Conservation (phyloP, 2,329 filamentous ascomycete genomes). For the Calonectria honghensis region DNA sequence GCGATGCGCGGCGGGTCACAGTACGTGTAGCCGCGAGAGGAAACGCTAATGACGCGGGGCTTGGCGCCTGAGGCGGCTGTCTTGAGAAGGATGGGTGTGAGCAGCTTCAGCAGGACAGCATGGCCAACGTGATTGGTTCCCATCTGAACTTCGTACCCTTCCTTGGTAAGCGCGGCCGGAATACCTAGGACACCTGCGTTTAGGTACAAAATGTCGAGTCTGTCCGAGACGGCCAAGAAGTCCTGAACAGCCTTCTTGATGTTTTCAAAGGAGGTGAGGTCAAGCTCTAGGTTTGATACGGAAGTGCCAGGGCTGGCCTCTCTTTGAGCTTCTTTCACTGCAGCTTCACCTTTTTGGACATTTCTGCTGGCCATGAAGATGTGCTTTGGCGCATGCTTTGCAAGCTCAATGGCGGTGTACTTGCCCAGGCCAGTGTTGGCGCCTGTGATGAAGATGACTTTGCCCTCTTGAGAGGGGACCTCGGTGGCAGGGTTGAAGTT, state of each 20-base stretch:
- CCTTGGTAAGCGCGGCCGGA: slow-evolving; percentile 31
- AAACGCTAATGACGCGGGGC: slow-evolving; percentile 35
- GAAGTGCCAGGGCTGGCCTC: slow-evolving; percentile 9
- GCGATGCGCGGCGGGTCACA: slow-evolving; percentile 30
- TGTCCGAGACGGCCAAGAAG: slow-evolving; percentile 11
- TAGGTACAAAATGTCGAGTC: slow-evolving; percentile 19
- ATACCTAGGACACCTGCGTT: slow-evolving; percentile 29
- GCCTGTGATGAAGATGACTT: slow-evolving; percentile 37
- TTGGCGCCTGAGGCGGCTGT: slow-evolving; percentile 16
- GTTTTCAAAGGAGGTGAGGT: slow-evolving; percentile 34
- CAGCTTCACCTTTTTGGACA: slow-evolving; percentile 23
- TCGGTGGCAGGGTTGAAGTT: slow-evolving; percentile 30
- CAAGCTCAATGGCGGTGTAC: slow-evolving; percentile 28
- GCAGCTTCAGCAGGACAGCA: slow-evolving; percentile 33
- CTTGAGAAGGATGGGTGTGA: slow-evolving; percentile 34
- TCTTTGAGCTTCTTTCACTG: slow-evolving; percentile 19
- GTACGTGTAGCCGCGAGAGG: slow-evolving; percentile 33
- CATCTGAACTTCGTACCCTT: slow-evolving; percentile 42
- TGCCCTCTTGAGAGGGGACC: slow-evolving; percentile 31
- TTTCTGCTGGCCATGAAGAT: slow-evolving; percentile 34
- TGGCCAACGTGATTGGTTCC: slow-evolving; percentile 42
- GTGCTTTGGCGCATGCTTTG: slow-evolving; percentile 28
- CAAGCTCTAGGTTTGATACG: slow-evolving; percentile 29
- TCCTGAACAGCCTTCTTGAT: slow-evolving; percentile 25
- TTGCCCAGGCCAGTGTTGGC: slow-evolving; percentile 38